Evolutionary conservation across 169 alveolate species (phyloP).

Genomic region (Plasmodium billcollinsi): DNA sequence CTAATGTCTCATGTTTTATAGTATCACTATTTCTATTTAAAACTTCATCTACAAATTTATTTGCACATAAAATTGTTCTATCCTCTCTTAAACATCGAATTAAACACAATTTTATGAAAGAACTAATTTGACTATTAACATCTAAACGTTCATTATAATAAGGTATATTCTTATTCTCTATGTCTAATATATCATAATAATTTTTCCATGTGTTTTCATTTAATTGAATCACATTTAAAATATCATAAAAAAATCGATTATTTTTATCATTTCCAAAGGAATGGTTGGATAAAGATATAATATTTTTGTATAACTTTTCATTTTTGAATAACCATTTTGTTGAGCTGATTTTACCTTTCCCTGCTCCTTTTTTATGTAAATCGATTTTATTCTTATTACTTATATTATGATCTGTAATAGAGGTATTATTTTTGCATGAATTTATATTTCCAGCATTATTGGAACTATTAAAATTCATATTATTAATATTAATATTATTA

Average conservation of each 20-base stretch:
- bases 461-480: background rate
- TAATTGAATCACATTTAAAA: conserved; percentile 91
- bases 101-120: conserved; percentile 92
- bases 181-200: conserved; percentile 94
- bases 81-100: conserved; percentile 95
- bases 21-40: conserved; percentile 91
- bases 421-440: too few species aligned
- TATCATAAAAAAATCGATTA: conserved; percentile 92
- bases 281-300: conserved; percentile 93
- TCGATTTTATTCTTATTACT: conserved; percentile 79
- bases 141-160: conserved; percentile 93
- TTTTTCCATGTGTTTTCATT: conserved; percentile 91
- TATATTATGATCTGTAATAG: background rate
- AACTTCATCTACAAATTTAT: conserved; percentile 89
- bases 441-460: too few species aligned
- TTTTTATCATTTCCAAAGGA: conserved; percentile 93
- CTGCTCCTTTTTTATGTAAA: conserved; percentile 88
- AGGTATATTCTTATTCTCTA: conserved; percentile 94
- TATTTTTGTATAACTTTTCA: conserved; percentile 93
- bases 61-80: conserved; percentile 93
- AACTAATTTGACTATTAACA: conserved; percentile 91
- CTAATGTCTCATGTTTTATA: conserved; percentile 94
- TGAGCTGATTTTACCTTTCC: conserved; percentile 91
- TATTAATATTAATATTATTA: background rate
- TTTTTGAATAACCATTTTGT: conserved; percentile 89